Percentiles rank a stretch among this genome's conserved stretches.
phyloP scores from a whole-genome alignment of 179 eudicot species.

The Vitellaria paradoxa region DNA sequence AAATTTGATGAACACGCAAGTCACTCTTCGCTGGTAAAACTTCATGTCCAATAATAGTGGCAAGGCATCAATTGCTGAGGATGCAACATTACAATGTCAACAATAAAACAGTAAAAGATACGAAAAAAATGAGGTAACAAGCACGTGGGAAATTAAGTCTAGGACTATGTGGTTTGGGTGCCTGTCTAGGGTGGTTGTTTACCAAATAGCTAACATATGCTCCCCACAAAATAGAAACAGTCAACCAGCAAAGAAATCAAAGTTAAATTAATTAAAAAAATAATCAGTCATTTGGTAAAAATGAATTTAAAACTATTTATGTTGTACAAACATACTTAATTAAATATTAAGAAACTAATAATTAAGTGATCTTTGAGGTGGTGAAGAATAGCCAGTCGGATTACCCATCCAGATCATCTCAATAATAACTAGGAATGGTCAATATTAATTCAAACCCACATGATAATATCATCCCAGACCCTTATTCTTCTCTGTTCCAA shows the following conservation, averaged over 20 bases:
- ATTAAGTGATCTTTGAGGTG: too few relatives aligned
- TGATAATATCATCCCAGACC: too few relatives aligned
- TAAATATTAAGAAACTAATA: too few relatives aligned
- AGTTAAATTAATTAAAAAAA: background rate
- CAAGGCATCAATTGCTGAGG: background rate
- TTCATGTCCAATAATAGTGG: background rate
- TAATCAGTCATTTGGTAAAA: background rate
- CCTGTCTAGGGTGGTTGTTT: background rate
- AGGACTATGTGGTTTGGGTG: background rate
- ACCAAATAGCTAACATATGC: background rate
- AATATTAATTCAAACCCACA: too few relatives aligned
- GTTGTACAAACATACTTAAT: too few relatives aligned
- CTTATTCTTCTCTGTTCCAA: background rate
- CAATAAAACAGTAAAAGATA: background rate
- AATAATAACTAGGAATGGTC: too few relatives aligned
- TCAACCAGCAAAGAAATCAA: too few relatives aligned
- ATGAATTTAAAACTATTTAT: background rate
- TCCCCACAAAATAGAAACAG: background rate
- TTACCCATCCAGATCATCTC: too few relatives aligned
- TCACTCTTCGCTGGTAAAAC: background rate
- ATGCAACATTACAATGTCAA: background rate
- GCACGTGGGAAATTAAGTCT: too few relatives aligned
- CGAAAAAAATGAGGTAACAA: background rate
- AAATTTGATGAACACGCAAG: background rate
- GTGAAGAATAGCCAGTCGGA: too few relatives aligned